Base-by-base conservation (phyloP, 192 early-diverging fungal genomes). In the Coemansia sp. region DNA sequence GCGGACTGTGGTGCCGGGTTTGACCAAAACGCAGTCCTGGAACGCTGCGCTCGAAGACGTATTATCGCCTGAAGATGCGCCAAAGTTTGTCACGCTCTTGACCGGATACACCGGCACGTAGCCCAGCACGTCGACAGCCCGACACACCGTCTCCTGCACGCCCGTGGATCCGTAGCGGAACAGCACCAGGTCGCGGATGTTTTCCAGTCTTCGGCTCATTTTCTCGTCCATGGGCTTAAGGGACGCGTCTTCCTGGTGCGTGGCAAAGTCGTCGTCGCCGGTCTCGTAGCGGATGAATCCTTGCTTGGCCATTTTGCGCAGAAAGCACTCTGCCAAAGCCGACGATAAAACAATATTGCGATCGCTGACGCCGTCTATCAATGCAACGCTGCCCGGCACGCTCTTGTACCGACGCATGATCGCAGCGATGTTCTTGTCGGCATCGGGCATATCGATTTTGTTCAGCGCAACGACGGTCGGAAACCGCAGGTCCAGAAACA, bases 151-250 rank as follows among this genome's bases (percentile, higher is more conserved):
- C 8, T 92, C 89, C 51, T 88, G 89, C 7, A 94, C 90, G n/a
- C 93, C 93, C 4, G 93, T 94, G 7, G 86, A 87, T 15, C 91
- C 92, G 75, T 92, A 95, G 7, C 93, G 87, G 67, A 94, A 95
- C 66, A 95, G 63, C 1, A 95, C 92, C 51, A 94, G 72, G 58
- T 94, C 93, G 64, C 87, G 87, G 11, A 90, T 86, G 41, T 87
- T 88, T 18, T 87, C 87, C 34, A 90, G 74, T 34, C 89, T 71
- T 20, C 87, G 77, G 34, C 36, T 22, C 8, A 62, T 37, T 63
- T 87, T 89, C 3, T 89, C 88, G 41, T 91, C 88, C n/a, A 87
- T 12, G 9, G 81, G 75, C 41, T 82, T 82, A 28, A 90, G 64
- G 0, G 15, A 54, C 17, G 15, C 18, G 7, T 35, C 68, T 9